phyloP scores from a whole-genome alignment of 2,329 filamentous ascomycete genomes.

The Teratosphaeria nubilosa region DNA sequence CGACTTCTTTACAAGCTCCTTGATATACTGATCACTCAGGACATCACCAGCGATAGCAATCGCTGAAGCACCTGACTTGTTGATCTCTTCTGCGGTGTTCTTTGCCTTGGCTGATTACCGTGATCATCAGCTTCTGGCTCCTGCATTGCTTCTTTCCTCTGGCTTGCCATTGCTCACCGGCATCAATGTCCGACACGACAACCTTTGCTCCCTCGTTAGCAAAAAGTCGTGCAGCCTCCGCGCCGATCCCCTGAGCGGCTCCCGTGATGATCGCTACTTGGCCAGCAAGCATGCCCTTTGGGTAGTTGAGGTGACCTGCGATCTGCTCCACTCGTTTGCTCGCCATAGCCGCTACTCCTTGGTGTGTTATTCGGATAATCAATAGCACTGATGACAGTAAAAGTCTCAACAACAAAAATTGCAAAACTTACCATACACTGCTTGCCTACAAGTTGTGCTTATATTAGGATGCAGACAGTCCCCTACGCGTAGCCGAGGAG shows the following conservation, averaged over 20 bases:
- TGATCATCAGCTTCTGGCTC: neutral
- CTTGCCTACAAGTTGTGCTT: neutral
- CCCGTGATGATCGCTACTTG: conserved; percentile 85
- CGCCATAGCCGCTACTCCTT: conserved; percentile 14
- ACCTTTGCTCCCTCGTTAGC: conserved; percentile 79
- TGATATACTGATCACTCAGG: conserved; percentile 59
- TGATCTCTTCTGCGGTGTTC: conserved; percentile 60
- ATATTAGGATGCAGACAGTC: neutral
- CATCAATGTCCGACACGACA: conserved; percentile 74
- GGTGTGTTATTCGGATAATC: neutral
- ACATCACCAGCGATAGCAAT: conserved; percentile 69
- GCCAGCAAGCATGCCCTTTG: conserved; percentile 64
- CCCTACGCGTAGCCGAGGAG: neutral
- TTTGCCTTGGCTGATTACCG: conserved; percentile 52
- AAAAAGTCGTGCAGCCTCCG: conserved; percentile 70
- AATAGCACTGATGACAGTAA: neutral
- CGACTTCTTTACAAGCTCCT: conserved; percentile 59
- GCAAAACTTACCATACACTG: neutral
- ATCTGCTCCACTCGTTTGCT: conserved; percentile 51
- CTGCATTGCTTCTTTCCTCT: neutral
- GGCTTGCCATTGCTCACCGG: conserved; percentile 35
- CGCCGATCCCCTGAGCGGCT: conserved; percentile 77
- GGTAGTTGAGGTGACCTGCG: conserved; percentile 70
- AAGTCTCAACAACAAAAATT: neutral
- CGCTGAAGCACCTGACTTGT: conserved; percentile 54